phyloP scores from a whole-genome alignment of 1,284 basidiomycete genomes.

The Puccinia hordei region DNA sequence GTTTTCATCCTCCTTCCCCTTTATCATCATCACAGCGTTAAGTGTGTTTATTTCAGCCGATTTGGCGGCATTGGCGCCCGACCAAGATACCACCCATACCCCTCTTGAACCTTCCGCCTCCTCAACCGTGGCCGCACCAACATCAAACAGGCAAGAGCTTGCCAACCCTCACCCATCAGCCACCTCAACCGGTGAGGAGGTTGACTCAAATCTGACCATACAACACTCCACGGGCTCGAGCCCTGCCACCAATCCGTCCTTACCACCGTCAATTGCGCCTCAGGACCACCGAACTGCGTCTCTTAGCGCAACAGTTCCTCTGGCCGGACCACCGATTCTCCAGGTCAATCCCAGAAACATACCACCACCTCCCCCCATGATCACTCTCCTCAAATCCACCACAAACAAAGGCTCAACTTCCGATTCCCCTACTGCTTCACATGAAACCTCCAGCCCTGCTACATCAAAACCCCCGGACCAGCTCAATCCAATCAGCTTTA shows the following conservation, averaged over 20 bases:
- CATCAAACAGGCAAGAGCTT: background rate
- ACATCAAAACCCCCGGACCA: background rate
- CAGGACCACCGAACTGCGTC: background rate
- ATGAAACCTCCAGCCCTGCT: background rate
- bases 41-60: background rate
- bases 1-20: background rate
- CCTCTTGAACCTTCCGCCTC: background rate
- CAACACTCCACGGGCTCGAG: background rate
- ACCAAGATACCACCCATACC: background rate
- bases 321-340: too few relatives aligned
- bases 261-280: background rate
- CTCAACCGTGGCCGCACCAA: background rate
- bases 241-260: background rate
- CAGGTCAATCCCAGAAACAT: background rate
- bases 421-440: background rate
- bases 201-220: background rate
- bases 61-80: background rate
- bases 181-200: background rate
- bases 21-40: background rate
- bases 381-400: background rate
- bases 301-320: background rate
- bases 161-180: background rate
- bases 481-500: too few relatives aligned
- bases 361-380: background rate
- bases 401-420: background rate